Evolutionary conservation across 2,329 filamentous ascomycete species (phyloP).

Genomic region (Graphium sp.): DNA sequence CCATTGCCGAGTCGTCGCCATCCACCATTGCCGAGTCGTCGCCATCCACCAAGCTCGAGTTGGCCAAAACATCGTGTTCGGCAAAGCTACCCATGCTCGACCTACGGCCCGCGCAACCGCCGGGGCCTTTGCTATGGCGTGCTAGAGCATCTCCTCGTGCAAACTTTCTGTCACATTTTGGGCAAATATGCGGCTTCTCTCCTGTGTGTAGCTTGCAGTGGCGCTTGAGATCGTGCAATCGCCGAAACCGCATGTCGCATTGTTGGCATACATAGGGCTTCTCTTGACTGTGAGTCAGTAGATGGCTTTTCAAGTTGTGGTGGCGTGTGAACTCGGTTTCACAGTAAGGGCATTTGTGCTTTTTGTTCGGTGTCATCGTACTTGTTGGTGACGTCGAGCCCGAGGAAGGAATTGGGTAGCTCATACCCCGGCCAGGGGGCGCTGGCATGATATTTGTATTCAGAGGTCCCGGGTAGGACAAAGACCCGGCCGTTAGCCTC

Average conservation of each 20-base stretch:
- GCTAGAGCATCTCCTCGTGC: slow-evolving; percentile 89
- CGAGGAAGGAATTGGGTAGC: slow-evolving; percentile 33
- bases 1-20: slow-evolving; percentile 2
- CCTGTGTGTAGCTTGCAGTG: slow-evolving; percentile 95
- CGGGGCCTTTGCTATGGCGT: slow-evolving; percentile 86
- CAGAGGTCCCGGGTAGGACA: slow-evolving; percentile 37
- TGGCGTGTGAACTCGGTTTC: slow-evolving; percentile 93
- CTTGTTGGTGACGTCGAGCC: slow-evolving; percentile 40
- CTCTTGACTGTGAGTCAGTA: slow-evolving; percentile 94
- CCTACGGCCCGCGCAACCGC: slow-evolving; percentile 82
- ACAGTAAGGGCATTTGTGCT: slow-evolving; percentile 94
- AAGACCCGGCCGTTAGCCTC: slow-evolving; percentile 27
- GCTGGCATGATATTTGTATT: slow-evolving; percentile 24
- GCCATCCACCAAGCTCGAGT: slow-evolving; percentile 26
- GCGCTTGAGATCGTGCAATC: slow-evolving; percentile 86
- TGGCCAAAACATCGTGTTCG: slow-evolving; percentile 57
- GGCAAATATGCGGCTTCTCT: slow-evolving; percentile 86
- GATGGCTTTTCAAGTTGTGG: slow-evolving; percentile 92
- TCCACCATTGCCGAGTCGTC: slow-evolving; percentile 37
- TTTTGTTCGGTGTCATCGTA: slow-evolving; percentile 39
- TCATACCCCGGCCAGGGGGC: slow-evolving; percentile 33
- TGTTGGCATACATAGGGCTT: slow-evolving; percentile 90
- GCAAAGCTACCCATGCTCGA: slow-evolving; percentile 74
- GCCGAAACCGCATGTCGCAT: slow-evolving; percentile 84
- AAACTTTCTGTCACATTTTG: slow-evolving; percentile 88